phyloP scores from a whole-genome alignment of 2,329 filamentous ascomycete species.

The Aspergillus fumigatus region DNA sequence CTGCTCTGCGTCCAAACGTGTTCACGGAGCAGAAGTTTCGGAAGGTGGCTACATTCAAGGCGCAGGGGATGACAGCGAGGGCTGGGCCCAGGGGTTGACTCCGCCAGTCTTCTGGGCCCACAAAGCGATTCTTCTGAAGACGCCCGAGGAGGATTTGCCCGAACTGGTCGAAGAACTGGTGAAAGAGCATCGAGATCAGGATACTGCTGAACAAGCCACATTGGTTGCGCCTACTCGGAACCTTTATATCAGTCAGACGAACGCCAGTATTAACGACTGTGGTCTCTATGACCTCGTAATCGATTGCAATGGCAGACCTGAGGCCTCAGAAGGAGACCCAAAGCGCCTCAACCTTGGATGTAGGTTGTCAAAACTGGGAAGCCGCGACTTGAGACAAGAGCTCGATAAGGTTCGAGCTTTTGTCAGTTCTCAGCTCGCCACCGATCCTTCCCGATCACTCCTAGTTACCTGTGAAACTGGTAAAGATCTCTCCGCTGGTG shows the following conservation, averaged over 20 bases:
- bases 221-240: conserved; percentile 37
- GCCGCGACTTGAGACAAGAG: conserved; percentile 72
- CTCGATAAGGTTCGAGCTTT: conserved; percentile 61
- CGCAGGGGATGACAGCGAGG: conserved; percentile 90
- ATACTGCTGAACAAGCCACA: conserved; percentile 19
- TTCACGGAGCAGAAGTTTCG: conserved; percentile 63
- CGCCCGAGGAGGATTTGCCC: conserved; percentile 62
- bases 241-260: conserved; percentile 27
- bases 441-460: conserved; percentile 32
- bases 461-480: conserved; percentile 71
- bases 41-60: conserved; percentile 85
- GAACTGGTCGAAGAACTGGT: conserved; percentile 46
- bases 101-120: conserved; percentile 76
- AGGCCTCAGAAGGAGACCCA: conserved; percentile 34
- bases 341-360: conserved; percentile 56
- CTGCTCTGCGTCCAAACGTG: conserved; percentile 75
- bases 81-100: conserved; percentile 80
- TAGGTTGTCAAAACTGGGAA: conserved; percentile 70
- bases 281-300: conserved; percentile 44
- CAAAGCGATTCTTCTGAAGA: conserved; percentile 53
- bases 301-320: conserved; percentile 32
- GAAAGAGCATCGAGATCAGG: conserved; percentile 19
- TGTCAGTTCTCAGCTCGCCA: conserved; percentile 34
- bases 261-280: conserved; percentile 32
- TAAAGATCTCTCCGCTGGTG: conserved; percentile 74